Evolutionary conservation across 352 stramenopile genomes (phyloP), one percentile per base, ranked within the genome.

Genomic region (Thraustochytrium sp.): DNA sequence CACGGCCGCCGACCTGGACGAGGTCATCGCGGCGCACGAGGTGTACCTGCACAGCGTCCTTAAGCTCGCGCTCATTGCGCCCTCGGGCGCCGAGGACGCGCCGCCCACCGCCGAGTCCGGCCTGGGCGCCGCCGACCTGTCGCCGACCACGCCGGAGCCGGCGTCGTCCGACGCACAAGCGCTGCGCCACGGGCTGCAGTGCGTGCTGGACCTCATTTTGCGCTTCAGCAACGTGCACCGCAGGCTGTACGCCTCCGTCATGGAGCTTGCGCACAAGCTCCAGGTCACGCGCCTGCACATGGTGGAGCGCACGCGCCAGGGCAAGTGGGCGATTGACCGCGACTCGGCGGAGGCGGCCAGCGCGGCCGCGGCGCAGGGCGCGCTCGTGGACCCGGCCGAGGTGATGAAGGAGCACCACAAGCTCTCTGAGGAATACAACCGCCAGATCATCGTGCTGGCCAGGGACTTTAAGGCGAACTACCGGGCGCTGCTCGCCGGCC

Each of bases 1-100:
- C 16, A 89, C 90, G 40, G 93, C 96, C 18, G 92, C 90, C 29
- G 94, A 97, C 76, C 87, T 99, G 73, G 96, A 99, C 85, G 92
- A 95, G 78, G 87, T 98, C 29, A 98, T 99, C 78, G 88, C 91
- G 83, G 96, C 94, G 48, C 96, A 99, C 80, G 91, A 97, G 84
- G 87, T 91, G 3, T 99, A 99, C 85, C 92, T 99, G 42, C 74
- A 90, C 29, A 91, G 94, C 1, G 93, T 96, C 86, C 93, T 94
- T 64, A 87, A 92, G 65, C 94, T 95, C 26, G 54, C 76, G 26
- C 61, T 85, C 16, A 49, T 86, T 26, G 78, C 44, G 8, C 26
- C 59, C 8, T 23, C 44, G 13, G 31, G 36, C 16, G 36, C 59
- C 1, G 26, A 36, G 11, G 53, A 40, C 23, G 13, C 38, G 62